phyloP scores from a whole-genome alignment of 2,329 filamentous ascomycete species.

The Cordyceps cateniannulata region DNA sequence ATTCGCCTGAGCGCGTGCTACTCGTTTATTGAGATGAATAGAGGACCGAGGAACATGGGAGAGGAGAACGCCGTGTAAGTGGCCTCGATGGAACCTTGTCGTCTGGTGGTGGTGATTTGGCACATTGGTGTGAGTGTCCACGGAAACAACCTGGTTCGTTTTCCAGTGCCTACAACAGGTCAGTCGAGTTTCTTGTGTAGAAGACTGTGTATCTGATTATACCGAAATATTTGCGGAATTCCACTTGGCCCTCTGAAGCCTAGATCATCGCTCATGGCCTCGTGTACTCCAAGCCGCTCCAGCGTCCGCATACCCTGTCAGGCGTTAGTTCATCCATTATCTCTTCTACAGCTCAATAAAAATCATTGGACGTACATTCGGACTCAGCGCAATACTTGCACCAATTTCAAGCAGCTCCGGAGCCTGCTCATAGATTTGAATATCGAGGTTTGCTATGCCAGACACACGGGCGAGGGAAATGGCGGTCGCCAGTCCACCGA shows the following conservation, averaged over 20 bases:
- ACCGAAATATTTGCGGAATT: constrained; percentile 7
- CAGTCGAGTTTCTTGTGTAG: constrained; percentile 21
- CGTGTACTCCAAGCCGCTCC: constrained; percentile 36
- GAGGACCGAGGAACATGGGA: constrained; percentile 34
- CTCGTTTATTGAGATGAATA: constrained; percentile 38
- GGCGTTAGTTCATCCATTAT: not conserved
- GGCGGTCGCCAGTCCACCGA: constrained; percentile 36
- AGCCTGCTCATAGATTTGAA: constrained; percentile 44
- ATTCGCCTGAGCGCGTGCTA: constrained; percentile 22
- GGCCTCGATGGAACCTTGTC: constrained; percentile 39
- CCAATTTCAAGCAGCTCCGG: constrained; percentile 39
- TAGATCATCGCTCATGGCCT: not conserved
- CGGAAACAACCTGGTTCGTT: constrained; percentile 38
- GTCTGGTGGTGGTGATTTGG: constrained; percentile 33
- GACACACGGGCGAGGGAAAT: constrained; percentile 35
- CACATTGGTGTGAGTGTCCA: constrained; percentile 33
- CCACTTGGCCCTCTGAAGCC: constrained; percentile 4
- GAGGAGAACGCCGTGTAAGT: constrained; percentile 41
- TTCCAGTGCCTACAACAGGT: constrained; percentile 32
- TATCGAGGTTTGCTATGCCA: constrained; percentile 26
- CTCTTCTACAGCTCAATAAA: not conserved
- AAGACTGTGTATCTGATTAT: constrained; percentile 22
- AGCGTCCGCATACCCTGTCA: constrained; percentile 37
- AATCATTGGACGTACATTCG: constrained; percentile 29
- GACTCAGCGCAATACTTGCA: constrained; percentile 41